Base-by-base conservation (phyloP, 23 red algal species). In the Agarophyton chilense region DNA sequence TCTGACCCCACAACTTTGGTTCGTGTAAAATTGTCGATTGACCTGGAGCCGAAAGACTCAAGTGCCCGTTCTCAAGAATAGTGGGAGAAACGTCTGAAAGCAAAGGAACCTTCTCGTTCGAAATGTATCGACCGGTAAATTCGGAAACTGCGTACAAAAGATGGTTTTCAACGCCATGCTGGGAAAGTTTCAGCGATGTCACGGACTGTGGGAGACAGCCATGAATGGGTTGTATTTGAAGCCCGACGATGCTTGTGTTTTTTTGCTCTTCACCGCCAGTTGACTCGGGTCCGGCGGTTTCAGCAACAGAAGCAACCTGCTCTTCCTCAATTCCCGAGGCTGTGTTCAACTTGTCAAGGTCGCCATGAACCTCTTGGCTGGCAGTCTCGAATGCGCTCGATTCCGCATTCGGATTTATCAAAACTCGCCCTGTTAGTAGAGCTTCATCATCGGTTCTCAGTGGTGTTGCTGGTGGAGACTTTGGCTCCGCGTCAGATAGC, bases 81-180 rank as follows among this genome's bases (percentile, higher is more conserved):
- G 41, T 47, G 10, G 68, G 68, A 7, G 41, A 16, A 43, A 74
- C 41, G 24, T 74, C 39, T 33, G n/a, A 46, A 24, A 74, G 68
- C 18, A 19, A 6, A 12, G 68, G 68, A 47, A 74, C 68, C 24
- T 74, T 74, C 40, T 74, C 68, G n/a, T 74, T 31, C 19, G 68
- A 74, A 46, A 74, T 74, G 43, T 46, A 74, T 74, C 68, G 68
- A 49, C 68, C 68, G 10, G 68, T 74, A 74, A 74, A 74, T 21
- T 74, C 68, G 9, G 68, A 43, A 49, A 74, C 68, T 2, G 68
- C 68, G 24, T 74, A 74, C 41, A 74, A 24, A 18, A 74, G 68
- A 74, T 74, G 68, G 68, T 74, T 74, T 74, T 74, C 68, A 49
- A 74, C 68, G n/a, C 68, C 68, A 29, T 74, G 19, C 29, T 74